Evolutionary conservation across 331 rosid genomes (phyloP).

Genomic region (Erythrophleum ivorense): DNA sequence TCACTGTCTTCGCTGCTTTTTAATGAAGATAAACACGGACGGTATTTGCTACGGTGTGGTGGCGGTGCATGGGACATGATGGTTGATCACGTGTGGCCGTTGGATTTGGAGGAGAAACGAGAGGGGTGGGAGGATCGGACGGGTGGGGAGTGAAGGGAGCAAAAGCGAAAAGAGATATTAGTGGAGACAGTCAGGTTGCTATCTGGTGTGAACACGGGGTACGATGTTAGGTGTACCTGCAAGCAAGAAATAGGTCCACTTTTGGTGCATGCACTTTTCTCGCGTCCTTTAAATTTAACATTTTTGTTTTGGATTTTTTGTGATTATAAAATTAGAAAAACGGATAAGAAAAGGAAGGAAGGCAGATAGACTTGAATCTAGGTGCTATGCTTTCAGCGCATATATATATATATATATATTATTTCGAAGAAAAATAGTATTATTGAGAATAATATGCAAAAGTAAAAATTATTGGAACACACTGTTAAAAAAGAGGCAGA

Average conservation of each 20-base stretch:
- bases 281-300: background rate
- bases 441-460: too few relatives aligned
- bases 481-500: too few relatives aligned
- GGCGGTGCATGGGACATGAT: background rate
- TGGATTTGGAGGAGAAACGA: background rate
- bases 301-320: background rate
- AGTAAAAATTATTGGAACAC: too few relatives aligned
- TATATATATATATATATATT: too few relatives aligned
- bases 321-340: background rate
- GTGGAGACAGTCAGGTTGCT: conserved; percentile 3
- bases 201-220: background rate
- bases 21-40: conserved; percentile 20
- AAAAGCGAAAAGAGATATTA: background rate
- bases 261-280: background rate
- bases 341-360: too few relatives aligned
- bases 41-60: background rate
- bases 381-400: too few relatives aligned
- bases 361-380: too few relatives aligned
- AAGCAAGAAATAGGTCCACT: background rate
- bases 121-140: background rate
- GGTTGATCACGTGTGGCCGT: background rate
- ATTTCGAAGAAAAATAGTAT: too few relatives aligned
- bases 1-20: background rate
- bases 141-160: conserved; percentile 24
- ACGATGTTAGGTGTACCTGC: background rate